Evolutionary conservation across 2,329 filamentous ascomycete species (phyloP).

Genomic region (Fusarium continuum): DNA sequence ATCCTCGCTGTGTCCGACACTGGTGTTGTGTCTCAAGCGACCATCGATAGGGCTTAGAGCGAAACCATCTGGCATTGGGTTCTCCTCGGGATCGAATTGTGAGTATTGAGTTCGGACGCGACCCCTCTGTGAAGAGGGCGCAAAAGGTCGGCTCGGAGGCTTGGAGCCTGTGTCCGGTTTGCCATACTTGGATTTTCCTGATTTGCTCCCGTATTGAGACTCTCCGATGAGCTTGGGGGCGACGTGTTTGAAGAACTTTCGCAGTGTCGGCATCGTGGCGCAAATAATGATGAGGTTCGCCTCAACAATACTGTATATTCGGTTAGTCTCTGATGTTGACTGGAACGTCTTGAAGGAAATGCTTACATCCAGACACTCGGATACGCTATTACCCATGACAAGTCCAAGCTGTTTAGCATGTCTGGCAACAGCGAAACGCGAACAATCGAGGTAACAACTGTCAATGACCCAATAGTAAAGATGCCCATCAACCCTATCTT

Average conservation of each 20-base stretch:
- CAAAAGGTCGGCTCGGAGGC: slow-evolving; percentile 2
- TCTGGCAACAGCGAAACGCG: slow-evolving; percentile 43
- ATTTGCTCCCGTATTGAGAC: slow-evolving; percentile 38
- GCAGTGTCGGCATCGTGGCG: slow-evolving; percentile 52
- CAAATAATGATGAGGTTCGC: slow-evolving; percentile 54
- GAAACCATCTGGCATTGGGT: slow-evolving; percentile 2
- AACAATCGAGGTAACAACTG: slow-evolving; percentile 48
- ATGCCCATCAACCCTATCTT: slow-evolving; percentile 57
- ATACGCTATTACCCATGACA: slow-evolving; percentile 44
- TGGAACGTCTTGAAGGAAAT: background rate
- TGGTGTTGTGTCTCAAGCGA: slow-evolving; percentile 18
- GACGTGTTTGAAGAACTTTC: slow-evolving; percentile 52
- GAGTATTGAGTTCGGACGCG: slow-evolving; percentile 34
- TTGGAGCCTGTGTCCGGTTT: slow-evolving; percentile 26
- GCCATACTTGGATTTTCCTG: slow-evolving; percentile 29
- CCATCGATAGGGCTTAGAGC: slow-evolving; percentile 19
- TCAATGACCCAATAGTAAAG: slow-evolving; percentile 55
- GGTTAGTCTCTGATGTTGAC: background rate
- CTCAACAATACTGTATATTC: slow-evolving; percentile 43
- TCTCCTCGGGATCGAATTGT: slow-evolving; percentile 34
- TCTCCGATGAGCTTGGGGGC: slow-evolving; percentile 47
- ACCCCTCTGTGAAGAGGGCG: slow-evolving; percentile 19
- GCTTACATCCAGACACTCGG: slow-evolving; percentile 46
- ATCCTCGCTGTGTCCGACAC: slow-evolving; percentile 19
- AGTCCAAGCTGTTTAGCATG: slow-evolving; percentile 41